Evolutionary conservation across 2,329 filamentous ascomycete genomes (phyloP), one percentile per base, ranked within the genome.

Genomic region (Curvularia sp.): DNA sequence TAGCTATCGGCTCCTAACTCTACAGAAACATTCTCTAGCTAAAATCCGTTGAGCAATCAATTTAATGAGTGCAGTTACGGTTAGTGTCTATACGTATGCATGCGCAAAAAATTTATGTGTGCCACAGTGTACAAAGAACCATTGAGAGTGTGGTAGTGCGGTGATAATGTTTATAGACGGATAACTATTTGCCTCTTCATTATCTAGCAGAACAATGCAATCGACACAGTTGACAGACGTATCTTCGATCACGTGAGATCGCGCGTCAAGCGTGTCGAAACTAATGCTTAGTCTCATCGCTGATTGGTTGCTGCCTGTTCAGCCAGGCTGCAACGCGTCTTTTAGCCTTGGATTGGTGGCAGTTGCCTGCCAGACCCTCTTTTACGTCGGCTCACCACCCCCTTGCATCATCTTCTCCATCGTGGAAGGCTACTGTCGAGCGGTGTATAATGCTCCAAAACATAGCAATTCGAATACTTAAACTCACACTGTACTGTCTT

Each of bases 381-480:
- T 63, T 66, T 51, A 61, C 51, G 1, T 67, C 65, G 21, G 36
- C 76, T 0, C 38, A 61, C 5, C 63, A 66, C 19, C 12, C 72
- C 74, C 53, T 61, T 65, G 42, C 34, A 48, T 25, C 28, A 10
- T 49, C 18, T 39, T 15, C 39, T 34, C 19, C n/a, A 34, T 46
- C 9, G 39, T 3, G 19, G 32, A 23, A 58, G 32, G 50, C 45
- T 54, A 19, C 45, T 10, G 23, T 21, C 10, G 1, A 32, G 49
- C 19, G 12, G 43, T 5, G 8, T 30, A 1, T 1, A n/a, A 15
- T 1, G 15, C 15, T 5, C 23, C 43, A 1, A 12, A 15, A 21
- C 19, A 36, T 38, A 18, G 12, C 10, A 23, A 34, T 21, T 21
- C 10, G 1, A 6, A 39, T 38, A 57, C 27, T 55, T 50, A 58